These are phyloP conservation scores for Macrocystidia cucumis DNA, from an alignment of 1,284 basidiomycete genomes.

Conservation along the genomic window DNA sequence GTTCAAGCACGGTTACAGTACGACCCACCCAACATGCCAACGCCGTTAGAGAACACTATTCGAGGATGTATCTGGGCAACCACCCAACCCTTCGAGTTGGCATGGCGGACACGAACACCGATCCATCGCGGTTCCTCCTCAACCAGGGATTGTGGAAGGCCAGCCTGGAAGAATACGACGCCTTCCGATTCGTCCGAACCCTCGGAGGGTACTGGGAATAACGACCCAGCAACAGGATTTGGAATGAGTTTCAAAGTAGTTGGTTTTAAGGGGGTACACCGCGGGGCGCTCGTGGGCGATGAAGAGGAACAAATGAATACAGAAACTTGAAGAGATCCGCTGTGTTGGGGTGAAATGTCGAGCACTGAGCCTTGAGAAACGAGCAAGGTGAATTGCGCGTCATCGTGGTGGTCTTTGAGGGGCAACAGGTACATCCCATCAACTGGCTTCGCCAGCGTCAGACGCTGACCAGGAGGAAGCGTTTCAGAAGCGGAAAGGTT, in stretches of 20 bases:
- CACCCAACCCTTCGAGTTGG: conserved; percentile 58
- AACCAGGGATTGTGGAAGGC: conserved; percentile 20
- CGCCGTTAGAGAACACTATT: conserved; percentile 21
- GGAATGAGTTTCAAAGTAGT: conserved; percentile 52
- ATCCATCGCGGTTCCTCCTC: conserved; percentile 30
- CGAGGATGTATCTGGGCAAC: conserved; percentile 38
- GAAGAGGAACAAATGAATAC: conserved; percentile 32
- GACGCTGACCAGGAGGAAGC: conserved; percentile 25
- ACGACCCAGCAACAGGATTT: conserved; percentile 37
- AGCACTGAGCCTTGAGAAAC: conserved; percentile 51
- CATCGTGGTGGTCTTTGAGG: conserved; percentile 15
- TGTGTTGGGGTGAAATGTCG: conserved; percentile 39
- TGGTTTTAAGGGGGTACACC: conserved; percentile 37
- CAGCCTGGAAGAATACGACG: conserved; percentile 51
- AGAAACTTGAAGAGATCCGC: conserved; percentile 32
- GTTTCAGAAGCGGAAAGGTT: conserved; percentile 22
- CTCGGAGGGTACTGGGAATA: conserved; percentile 59
- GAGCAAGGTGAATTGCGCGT: conserved; percentile 40
- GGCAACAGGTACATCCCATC: conserved; percentile 45
- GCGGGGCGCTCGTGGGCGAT: conserved; percentile 10
- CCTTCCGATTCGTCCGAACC: conserved; percentile 71
- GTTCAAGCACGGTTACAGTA: conserved; percentile 13
- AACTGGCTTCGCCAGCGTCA: conserved; percentile 39
- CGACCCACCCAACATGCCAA: conserved; percentile 38
- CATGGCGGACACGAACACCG: conserved; percentile 42